Evolutionary conservation across 2,329 filamentous ascomycete species (phyloP).

Genomic region (Phialophora tarda): DNA sequence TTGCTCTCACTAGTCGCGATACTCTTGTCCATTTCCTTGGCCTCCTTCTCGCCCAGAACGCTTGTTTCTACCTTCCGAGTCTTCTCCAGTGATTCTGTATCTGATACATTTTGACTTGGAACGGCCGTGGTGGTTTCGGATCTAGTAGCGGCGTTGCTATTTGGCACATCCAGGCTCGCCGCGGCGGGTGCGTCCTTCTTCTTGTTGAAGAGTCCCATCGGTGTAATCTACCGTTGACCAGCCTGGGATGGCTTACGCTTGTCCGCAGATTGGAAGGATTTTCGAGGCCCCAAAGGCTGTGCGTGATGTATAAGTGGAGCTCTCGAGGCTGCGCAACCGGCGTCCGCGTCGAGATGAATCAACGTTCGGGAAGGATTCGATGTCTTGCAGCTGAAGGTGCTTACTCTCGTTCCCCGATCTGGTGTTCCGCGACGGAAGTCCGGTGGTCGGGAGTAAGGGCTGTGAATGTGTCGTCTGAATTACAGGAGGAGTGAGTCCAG

Average conservation of each 20-base stretch:
- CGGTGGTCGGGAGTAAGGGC: not conserved
- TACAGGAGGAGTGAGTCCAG: not conserved
- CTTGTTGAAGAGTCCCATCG: conserved; percentile 31
- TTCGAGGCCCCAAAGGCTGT: not conserved
- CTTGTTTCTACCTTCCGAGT: conserved; percentile 13
- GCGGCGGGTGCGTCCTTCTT: conserved; percentile 20
- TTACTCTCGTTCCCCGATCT: conserved; percentile 9
- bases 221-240: not conserved
- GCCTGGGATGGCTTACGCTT: not conserved
- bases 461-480: not conserved
- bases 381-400: conserved; percentile 12
- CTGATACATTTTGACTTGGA: conserved; percentile 36
- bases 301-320: conserved; percentile 4
- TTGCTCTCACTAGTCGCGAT: not conserved
- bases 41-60: conserved; percentile 13
- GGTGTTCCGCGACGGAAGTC: not conserved
- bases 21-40: conserved; percentile 6
- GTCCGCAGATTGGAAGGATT: not conserved
- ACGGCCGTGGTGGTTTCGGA: conserved; percentile 33
- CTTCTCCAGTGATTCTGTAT: conserved; percentile 33
- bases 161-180: conserved; percentile 4
- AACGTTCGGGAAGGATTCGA: not conserved
- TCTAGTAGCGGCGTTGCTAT: conserved; percentile 19
- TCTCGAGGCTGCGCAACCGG: conserved; percentile 1
- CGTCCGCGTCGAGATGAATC: not conserved